Conservation (phyloP, 2,329 filamentous ascomycete genomes). For the Gaeumannomyces sp. region DNA sequence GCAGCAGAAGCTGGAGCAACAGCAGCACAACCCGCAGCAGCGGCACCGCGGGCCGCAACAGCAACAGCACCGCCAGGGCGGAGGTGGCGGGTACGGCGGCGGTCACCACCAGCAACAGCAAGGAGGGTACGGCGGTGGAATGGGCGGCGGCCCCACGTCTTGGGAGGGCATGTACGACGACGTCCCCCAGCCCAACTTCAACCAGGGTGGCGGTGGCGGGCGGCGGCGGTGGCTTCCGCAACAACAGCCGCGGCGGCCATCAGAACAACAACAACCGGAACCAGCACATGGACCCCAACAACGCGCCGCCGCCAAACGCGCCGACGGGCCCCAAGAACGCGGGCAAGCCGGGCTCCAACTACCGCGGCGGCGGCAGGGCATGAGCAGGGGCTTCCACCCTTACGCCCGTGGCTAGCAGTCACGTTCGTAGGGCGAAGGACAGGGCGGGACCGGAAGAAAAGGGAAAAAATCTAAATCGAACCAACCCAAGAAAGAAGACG, state of each 20-base stretch:
- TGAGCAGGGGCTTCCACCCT: constrained; percentile 71
- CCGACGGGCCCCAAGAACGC: constrained; percentile 96
- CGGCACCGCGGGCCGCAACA: constrained; percentile 23
- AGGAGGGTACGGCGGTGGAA: constrained; percentile 26
- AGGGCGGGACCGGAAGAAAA: no score
- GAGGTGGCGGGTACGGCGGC: constrained; percentile 17
- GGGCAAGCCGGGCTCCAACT: constrained; percentile 84
- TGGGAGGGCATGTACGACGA: constrained; percentile 99
- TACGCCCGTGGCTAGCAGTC: constrained; percentile 41
- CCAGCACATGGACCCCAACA: constrained; percentile 39
- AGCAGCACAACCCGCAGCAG: constrained; percentile 40
- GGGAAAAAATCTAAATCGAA: no score
- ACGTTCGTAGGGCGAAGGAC: neutral
- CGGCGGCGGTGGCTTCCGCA: constrained; percentile 34
- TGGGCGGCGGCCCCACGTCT: constrained; percentile 59
- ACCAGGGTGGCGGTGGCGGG: constrained; percentile 41
- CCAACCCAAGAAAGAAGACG: no score
- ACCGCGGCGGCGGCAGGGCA: constrained; percentile 82
- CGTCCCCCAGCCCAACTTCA: constrained; percentile 70
- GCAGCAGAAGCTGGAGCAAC: constrained; percentile 69
- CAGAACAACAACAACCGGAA: constrained; percentile 20
- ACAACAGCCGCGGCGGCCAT: constrained; percentile 24
- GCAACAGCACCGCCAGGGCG: constrained; percentile 30
- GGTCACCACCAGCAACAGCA: constrained; percentile 20
- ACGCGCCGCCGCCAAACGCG: constrained; percentile 68